Evolutionary conservation across 73 alveolate genomes (phyloP).

Genomic region (Paramecium sexaurelia): DNA sequence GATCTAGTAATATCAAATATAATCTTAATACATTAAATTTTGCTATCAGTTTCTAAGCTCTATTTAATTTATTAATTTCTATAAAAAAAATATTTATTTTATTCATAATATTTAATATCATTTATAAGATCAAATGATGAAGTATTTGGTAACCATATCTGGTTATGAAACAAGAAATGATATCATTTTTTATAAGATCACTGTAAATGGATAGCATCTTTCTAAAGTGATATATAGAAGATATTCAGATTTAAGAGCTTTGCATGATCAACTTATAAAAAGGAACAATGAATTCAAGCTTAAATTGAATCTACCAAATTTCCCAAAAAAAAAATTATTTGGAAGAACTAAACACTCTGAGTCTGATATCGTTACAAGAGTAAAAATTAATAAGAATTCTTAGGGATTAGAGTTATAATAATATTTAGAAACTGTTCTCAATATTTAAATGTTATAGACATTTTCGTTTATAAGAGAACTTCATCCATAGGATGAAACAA

Average conservation of each 20-base stretch:
- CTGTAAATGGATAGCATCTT: neutral
- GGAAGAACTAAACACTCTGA: constrained; percentile 11
- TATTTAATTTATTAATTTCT: too few species aligned
- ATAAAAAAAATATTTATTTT: too few species aligned
- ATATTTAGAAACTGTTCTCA: neutral
- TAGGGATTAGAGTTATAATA: constrained; percentile 36
- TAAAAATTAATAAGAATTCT: neutral
- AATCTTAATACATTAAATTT: too few species aligned
- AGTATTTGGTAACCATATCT: neutral
- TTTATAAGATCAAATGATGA: neutral
- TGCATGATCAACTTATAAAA: neutral
- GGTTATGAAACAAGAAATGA: constrained; percentile 4
- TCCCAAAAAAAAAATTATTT: neutral
- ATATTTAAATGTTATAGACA: neutral
- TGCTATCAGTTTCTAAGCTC: too few species aligned
- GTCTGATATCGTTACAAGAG: neutral
- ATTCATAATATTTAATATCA: too few species aligned
- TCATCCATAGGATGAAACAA: neutral
- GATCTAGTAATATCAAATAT: too few species aligned
- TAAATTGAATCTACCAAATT: neutral
- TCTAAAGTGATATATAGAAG: neutral
- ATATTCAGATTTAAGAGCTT: neutral
- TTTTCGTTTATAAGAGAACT: neutral
- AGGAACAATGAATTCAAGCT: constrained; percentile 13
- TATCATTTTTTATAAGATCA: neutral